Percentiles rank a stretch among this genome's conserved stretches.
phyloP scores from a whole-genome alignment of 352 stramenopile species.

The Blastocystis sp. region DNA sequence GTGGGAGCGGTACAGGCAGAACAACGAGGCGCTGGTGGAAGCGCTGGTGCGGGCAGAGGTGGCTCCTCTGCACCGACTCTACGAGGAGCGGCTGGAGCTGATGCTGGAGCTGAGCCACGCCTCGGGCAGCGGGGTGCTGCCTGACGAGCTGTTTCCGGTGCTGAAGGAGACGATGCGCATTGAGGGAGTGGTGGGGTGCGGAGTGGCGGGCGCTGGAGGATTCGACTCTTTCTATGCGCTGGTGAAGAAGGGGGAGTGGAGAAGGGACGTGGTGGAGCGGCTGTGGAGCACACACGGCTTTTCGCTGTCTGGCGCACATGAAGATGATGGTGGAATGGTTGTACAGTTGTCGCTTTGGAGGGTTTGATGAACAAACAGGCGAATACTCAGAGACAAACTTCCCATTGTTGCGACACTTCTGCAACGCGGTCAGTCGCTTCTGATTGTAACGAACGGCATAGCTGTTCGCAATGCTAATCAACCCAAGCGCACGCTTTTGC shows the following conservation, averaged over 20 bases:
- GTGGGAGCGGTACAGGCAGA: slow-evolving; percentile 1
- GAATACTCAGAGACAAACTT: not conserved
- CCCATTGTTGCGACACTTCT: slow-evolving; percentile 15
- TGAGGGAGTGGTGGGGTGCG: not conserved
- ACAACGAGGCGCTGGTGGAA: not conserved
- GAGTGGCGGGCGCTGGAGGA: slow-evolving; percentile 7
- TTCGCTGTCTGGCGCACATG: not conserved
- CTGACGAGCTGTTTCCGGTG: not conserved
- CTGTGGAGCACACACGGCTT: not conserved
- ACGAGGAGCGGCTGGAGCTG: not conserved
- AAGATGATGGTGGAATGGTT: not conserved
- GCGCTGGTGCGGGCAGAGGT: too few relatives aligned
- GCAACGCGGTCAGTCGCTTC: slow-evolving; percentile 10
- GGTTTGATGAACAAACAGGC: slow-evolving; percentile 12
- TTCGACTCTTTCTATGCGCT: slow-evolving; percentile 13
- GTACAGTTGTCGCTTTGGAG: not conserved
- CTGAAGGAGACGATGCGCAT: slow-evolving; percentile 1
- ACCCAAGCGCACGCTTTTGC: slow-evolving; percentile 19
- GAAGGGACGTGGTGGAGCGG: not conserved
- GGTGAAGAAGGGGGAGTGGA: too few relatives aligned
- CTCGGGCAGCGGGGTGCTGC: not conserved
- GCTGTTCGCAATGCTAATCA: slow-evolving; percentile 38
- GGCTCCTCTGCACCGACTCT: not conserved
- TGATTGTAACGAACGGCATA: not conserved
- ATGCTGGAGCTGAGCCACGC: not conserved